A percentile compares a stretch with the other conserved stretches of the same genome.
Evolutionary conservation across 768 basidiomycete genomes (phyloP).

Genomic region (Mycena chlorophos): DNA sequence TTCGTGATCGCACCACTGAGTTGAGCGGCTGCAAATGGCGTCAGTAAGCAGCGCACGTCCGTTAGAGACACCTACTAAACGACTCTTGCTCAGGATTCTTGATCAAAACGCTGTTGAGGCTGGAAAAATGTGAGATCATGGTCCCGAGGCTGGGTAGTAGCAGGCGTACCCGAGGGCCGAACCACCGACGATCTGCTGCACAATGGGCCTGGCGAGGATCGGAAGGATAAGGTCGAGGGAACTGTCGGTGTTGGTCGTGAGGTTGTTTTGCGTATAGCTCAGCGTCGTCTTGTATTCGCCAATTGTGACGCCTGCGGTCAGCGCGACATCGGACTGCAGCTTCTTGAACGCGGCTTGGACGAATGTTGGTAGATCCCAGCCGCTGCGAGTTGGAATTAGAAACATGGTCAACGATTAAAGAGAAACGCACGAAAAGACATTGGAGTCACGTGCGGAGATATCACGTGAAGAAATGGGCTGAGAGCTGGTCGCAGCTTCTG

Average conservation of each 20-base stretch:
- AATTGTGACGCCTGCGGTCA: conserved; percentile 57
- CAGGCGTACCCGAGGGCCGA: conserved; percentile 57
- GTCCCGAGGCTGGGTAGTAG: conserved; percentile 49
- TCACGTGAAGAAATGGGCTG: conserved; percentile 31
- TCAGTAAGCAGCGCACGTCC: background rate
- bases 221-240: conserved; percentile 66
- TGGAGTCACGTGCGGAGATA: conserved; percentile 31
- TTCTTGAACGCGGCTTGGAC: conserved; percentile 67
- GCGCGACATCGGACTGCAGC: conserved; percentile 58
- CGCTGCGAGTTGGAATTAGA: conserved; percentile 35
- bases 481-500: conserved; percentile 34
- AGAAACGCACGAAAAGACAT: conserved; percentile 52
- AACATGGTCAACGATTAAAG: background rate
- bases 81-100: conserved; percentile 53
- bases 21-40: conserved; percentile 38
- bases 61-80: conserved; percentile 46
- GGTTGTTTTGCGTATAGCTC: conserved; percentile 54
- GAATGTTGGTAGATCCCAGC: conserved; percentile 63
- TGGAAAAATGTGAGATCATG: conserved; percentile 35
- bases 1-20: conserved; percentile 66
- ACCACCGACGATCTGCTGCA: conserved; percentile 65
- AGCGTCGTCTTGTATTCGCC: conserved; percentile 66
- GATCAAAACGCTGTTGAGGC: conserved; percentile 63
- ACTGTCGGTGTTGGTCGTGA: conserved; percentile 61
- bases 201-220: conserved; percentile 70